phyloP scores from a whole-genome alignment of 306 rosid genomes.

The Rubus idaeus region DNA sequence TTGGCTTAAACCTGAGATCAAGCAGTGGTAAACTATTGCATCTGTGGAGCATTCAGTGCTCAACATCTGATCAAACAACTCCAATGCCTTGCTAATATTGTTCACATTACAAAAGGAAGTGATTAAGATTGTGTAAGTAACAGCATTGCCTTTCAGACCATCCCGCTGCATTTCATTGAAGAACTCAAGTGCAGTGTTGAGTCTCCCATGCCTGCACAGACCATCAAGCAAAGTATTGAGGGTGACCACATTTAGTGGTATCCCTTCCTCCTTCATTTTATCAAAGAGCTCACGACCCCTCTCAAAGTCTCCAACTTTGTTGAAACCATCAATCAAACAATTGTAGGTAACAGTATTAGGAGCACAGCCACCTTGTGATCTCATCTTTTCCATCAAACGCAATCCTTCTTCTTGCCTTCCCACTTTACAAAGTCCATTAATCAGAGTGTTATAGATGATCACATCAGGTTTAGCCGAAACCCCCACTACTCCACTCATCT shows the following conservation, averaged over 20 bases:
- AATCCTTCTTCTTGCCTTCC: constrained; percentile 80
- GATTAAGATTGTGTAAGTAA: constrained; percentile 56
- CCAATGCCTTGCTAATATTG: constrained; percentile 64
- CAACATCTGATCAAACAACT: constrained; percentile 60
- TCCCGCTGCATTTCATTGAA: constrained; percentile 52
- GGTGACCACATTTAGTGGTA: constrained; percentile 58
- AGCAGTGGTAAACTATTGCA: constrained; percentile 55
- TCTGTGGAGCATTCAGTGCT: constrained; percentile 57
- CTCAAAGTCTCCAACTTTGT: constrained; percentile 60
- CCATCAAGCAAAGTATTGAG: constrained; percentile 68
- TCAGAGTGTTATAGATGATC: constrained; percentile 59
- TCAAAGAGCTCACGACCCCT: constrained; percentile 49
- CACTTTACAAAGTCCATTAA: constrained; percentile 82
- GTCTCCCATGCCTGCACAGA: constrained; percentile 63
- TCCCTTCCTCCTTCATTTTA: constrained; percentile 57
- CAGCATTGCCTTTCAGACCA: constrained; percentile 58
- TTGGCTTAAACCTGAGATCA: constrained; percentile 68
- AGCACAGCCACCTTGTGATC: constrained; percentile 30
- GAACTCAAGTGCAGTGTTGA: constrained; percentile 57
- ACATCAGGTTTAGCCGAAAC: constrained; percentile 55
- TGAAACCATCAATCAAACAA: constrained; percentile 74
- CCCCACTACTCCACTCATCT: constrained; percentile 42
- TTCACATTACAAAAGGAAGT: constrained; percentile 69
- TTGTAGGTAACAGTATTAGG: constrained; percentile 64
- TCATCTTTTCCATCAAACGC: constrained; percentile 66